Base-by-base conservation (phyloP, 805 yeast species). In the Ogataea salicorniae region DNA sequence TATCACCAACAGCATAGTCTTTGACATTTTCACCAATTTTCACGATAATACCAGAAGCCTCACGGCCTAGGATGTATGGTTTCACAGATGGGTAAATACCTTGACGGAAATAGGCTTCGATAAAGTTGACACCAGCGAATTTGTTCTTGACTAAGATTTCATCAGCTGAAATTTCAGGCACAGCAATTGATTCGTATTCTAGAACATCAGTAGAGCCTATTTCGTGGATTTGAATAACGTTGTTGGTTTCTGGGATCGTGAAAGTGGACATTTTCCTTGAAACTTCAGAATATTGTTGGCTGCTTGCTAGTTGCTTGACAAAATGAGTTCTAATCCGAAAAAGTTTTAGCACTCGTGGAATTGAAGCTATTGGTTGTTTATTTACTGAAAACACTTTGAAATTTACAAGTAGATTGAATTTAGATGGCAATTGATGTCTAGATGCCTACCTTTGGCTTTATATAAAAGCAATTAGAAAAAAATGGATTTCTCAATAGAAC, bases 41-140 rank as follows among this genome's bases (percentile, higher is more conserved):
- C 34, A 75, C 89, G 41, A 89, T 78, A 16, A 65, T 76, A 37
- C 96, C 95, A 20, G 80, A 66, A 2, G 88, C 92, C 50, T 75
- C 80, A 50, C 89, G 73, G 23, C 96, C 96, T 33, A 86, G 70
- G 26, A 79, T 67, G 52, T 71, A 75, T 0, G 98, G 97, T 8
- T 16, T 23, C 29, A 67, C 59, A 14, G 72, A 58, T 7, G 87
- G 85, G 60, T 91, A 91, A 5, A 84, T 58, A 5, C 97, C 97
- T 43, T 70, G 76, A 60, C 97, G 77, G 71, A 86, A 87, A 67
- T 90, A 91, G 4, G 81, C 72, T 59, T 91, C 97, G 54, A 89
- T 84, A 70, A 78, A 86, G 58, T 89, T 89, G 58, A 89, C 70
- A 34, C 98, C 98, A 13, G 90, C 75, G 56, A 78, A 89, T 46